Conservation (phyloP, 2,329 filamentous ascomycete species). For the Hymenoscyphus repandus region DNA sequence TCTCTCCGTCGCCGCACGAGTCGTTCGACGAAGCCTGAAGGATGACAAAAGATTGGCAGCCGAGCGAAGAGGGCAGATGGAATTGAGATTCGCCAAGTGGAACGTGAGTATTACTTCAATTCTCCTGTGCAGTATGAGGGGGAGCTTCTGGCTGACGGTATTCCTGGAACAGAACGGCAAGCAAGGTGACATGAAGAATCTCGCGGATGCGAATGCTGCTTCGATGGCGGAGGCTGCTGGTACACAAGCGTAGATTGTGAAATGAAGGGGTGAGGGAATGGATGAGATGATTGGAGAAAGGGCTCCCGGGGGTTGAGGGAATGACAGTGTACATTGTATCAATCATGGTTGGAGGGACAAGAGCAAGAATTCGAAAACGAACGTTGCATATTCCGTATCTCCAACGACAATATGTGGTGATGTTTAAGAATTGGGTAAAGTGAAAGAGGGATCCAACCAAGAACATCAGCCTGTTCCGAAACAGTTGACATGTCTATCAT, state of each 20-base stretch:
- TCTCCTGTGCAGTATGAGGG: conserved; percentile 9
- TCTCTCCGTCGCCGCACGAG: conserved; percentile 89
- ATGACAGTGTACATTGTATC: conserved; percentile 1
- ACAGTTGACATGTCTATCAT: too few species aligned
- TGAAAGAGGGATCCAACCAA: too few species aligned
- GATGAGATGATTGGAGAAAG: too few species aligned
- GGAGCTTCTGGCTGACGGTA: conserved; percentile 18
- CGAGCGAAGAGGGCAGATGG: conserved; percentile 85
- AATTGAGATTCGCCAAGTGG: conserved; percentile 92
- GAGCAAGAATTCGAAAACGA: neutral
- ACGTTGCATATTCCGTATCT: neutral
- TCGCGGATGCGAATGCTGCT: conserved; percentile 52
- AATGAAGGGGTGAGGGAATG: neutral
- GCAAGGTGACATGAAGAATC: conserved; percentile 77
- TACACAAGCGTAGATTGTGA: conserved; percentile 11
- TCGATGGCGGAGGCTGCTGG: conserved; percentile 27
- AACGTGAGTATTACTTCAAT: conserved; percentile 58
- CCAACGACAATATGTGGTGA: too few species aligned
- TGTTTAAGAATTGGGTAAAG: too few species aligned
- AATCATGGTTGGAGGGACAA: neutral
- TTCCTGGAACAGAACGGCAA: conserved; percentile 73
- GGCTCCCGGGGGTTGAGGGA: neutral
- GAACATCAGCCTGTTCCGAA: too few species aligned
- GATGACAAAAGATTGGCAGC: conserved; percentile 83
- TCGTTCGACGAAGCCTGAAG: conserved; percentile 94